Evolutionary conservation across 2,329 filamentous ascomycete species (phyloP).

Genomic region (Rachicladosporium sp.): DNA sequence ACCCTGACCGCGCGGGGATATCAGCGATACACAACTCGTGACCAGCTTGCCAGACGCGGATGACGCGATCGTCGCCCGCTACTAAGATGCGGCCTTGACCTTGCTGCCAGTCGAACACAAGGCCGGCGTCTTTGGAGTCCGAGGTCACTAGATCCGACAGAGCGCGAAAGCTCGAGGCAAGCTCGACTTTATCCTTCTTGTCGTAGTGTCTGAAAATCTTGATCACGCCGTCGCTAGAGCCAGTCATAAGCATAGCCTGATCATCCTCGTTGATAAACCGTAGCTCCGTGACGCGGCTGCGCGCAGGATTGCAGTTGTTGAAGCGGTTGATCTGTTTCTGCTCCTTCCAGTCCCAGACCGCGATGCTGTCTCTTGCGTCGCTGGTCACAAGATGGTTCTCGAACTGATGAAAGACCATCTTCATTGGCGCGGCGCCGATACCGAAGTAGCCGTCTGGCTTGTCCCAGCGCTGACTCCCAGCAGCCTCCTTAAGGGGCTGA

Average conservation of each 20-base stretch:
- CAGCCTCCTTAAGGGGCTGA: conserved; percentile 82
- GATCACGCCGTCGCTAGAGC: conserved; percentile 87
- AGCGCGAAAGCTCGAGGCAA: conserved; percentile 84
- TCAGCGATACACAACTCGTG: conserved; percentile 86
- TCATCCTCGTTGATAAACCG: conserved; percentile 98
- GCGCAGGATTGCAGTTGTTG: conserved; percentile 84
- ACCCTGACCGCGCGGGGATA: conserved; percentile 86
- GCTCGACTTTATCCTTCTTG: conserved; percentile 58
- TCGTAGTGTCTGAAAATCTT: conserved; percentile 92
- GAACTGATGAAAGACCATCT: conserved; percentile 95
- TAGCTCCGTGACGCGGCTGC: conserved; percentile 86
- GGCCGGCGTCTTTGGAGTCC: conserved; percentile 74
- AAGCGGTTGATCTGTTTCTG: conserved; percentile 67
- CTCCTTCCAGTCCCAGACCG: conserved; percentile 83
- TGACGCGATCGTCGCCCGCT: conserved; percentile 88
- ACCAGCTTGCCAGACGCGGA: conserved; percentile 90
- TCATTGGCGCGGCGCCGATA: conserved; percentile 77
- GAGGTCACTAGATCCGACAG: conserved; percentile 88
- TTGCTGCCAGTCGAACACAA: conserved; percentile 98
- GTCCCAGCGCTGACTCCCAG: conserved; percentile 78
- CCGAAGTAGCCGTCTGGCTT: conserved; percentile 71
- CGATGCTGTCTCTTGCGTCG: conserved; percentile 81
- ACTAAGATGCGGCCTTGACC: conserved; percentile 92
- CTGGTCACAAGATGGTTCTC: conserved; percentile 90
- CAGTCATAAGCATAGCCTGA: conserved; percentile 85